phyloP scores from a whole-genome alignment of 2,329 filamentous ascomycete genomes.

The Ascochyta fabae region DNA sequence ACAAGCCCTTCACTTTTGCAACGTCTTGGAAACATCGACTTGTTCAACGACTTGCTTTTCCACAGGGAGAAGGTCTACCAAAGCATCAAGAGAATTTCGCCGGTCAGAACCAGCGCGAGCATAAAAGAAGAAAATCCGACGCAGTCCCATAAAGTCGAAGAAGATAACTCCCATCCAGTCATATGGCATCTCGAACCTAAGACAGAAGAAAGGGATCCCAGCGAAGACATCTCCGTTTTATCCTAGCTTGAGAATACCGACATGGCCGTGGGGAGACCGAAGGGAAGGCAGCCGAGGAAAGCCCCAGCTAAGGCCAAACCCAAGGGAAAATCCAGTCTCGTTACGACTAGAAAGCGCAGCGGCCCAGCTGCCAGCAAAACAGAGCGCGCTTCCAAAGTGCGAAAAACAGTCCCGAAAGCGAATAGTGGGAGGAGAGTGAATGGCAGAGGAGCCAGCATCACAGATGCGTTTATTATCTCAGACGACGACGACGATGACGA shows the following conservation, averaged over 20 bases:
- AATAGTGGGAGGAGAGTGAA: slow-evolving; percentile 4
- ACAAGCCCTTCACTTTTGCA: not conserved
- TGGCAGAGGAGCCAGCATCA: not conserved
- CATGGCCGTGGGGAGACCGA: not conserved
- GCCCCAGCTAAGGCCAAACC: not conserved
- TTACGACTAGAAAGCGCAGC: not conserved
- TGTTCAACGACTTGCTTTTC: slow-evolving; percentile 14
- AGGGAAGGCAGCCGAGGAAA: not conserved
- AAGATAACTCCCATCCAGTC: not conserved
- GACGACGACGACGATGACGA: not conserved
- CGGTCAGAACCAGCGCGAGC: not conserved
- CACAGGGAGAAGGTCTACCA: slow-evolving; percentile 12
- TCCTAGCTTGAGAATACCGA: not conserved
- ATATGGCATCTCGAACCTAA: not conserved
- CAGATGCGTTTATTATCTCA: not conserved
- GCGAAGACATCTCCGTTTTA: not conserved
- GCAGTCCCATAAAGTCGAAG: too few relatives aligned
- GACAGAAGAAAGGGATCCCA: not conserved
- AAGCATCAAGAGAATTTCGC: not conserved
- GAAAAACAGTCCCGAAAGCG: not conserved
- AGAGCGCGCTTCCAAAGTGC: not conserved
- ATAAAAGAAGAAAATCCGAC: not conserved
- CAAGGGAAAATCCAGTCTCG: not conserved
- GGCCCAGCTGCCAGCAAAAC: not conserved
- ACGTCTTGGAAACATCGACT: not conserved